phyloP scores from a whole-genome alignment of 768 basidiomycete species.

The Stropharia rugosoannulata region DNA sequence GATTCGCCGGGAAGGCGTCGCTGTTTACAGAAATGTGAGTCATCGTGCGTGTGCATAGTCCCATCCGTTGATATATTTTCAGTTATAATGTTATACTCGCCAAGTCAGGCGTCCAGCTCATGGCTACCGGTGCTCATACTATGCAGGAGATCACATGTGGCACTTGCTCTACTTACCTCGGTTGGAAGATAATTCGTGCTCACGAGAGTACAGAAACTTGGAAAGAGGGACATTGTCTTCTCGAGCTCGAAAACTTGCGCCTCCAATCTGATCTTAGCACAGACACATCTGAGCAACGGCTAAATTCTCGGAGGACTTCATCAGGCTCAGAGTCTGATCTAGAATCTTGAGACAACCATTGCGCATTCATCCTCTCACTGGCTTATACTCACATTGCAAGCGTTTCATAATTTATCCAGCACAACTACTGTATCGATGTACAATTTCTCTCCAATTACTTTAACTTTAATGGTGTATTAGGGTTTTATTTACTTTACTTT shows the following conservation, averaged over 20 bases:
- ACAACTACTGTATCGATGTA: no score
- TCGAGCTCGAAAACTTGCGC: constrained; percentile 55
- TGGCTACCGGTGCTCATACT: constrained; percentile 64
- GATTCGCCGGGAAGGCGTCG: constrained; percentile 58
- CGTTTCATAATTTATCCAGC: no score
- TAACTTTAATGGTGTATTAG: no score
- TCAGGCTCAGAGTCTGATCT: constrained; percentile 38
- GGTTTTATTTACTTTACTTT: no score
- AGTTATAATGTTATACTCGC: constrained; percentile 50
- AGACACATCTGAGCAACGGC: constrained; percentile 12
- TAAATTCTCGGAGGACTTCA: constrained; percentile 21
- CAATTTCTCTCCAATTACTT: no score
- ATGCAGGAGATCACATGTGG: constrained; percentile 56
- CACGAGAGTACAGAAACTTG: constrained; percentile 56
- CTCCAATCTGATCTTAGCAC: constrained; percentile 19
- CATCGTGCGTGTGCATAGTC: neutral
- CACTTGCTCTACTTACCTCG: constrained; percentile 51
- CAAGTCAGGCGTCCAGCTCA: constrained; percentile 50
- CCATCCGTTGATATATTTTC: constrained; percentile 4
- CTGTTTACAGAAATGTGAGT: constrained; percentile 56
- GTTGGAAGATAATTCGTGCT: constrained; percentile 62
- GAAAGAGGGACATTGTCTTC: constrained; percentile 59
- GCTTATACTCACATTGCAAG: no score
- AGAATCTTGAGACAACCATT: constrained; percentile 15
- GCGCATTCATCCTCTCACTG: neutral